Evolutionary conservation across 345 rosid genomes (phyloP), one percentile per base, ranked within the genome.

Genomic region (Linum lewisii): DNA sequence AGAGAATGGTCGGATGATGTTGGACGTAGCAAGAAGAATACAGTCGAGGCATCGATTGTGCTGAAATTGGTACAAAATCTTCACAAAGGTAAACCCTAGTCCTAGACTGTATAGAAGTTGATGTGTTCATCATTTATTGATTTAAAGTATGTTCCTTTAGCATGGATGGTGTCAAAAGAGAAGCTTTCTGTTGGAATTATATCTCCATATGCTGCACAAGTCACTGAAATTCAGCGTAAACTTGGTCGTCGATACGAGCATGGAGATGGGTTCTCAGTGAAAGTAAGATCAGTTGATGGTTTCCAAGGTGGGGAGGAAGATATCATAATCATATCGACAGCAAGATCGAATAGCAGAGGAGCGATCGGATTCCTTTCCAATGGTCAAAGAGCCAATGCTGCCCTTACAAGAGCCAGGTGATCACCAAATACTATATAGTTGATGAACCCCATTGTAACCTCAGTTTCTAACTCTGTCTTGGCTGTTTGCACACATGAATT

Each of bases 381-480:
- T 36, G 20, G 25, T 0, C 66, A 59, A 45, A 65, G 74, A 34
- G 55, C 58, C 23, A 73, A 73, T 65, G 74, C 69, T 18, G 60
- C 77, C 8, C 59, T 73, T 15, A 73, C 77, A 15, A 69, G 73
- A 51, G 77, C 77, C 24, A 73, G 77, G 77, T 73, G 45, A 38
- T 1, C 9, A 11, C 5, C 5, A 34, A 34, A 34, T 34, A n/a
- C n/a, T n/a, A n/a, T n/a, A n/a, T n/a, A n/a, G n/a, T n/a, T n/a
- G n/a, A n/a, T n/a, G n/a, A n/a, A n/a, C n/a, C n/a, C n/a, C n/a
- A n/a, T 26, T 26, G 32, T 6, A 26, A 6, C 14, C 32, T 45
- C 29, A 13, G 45, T 38, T 9, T 24, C 21, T 16, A 21, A 10
- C 24, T 26, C 24, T 1, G 7, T 58, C 6, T 32, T 24, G 10